Base-by-base conservation (phyloP, 2,329 filamentous ascomycete species). In the Fusarium phyllophilum region DNA sequence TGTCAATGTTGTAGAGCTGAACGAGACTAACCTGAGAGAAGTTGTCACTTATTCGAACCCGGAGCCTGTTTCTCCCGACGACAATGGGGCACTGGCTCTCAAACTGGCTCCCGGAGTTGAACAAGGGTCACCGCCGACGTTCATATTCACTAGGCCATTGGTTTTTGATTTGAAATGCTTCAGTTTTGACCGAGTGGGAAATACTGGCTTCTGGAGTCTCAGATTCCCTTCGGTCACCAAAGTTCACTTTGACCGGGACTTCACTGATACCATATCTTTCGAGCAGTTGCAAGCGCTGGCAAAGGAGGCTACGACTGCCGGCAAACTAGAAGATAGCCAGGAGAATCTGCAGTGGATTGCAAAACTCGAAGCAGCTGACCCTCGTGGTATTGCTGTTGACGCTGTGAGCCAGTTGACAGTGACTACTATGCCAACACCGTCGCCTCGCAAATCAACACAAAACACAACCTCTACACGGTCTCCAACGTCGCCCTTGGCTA, bases 111-210 rank as follows among this genome's bases (percentile, higher is more conserved):
- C 83, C 17, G 84, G 85, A 1, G 74, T 87, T 5, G 82, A 85
- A 58, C 80, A 81, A 42, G 81, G 83, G 49, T 78, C 84, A 77
- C 70, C 82, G 65, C 83, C 88, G 72, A 84, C 85, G 0, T 82
- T 86, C 4, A 81, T 91, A 2, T 97, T 97, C 80, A 88, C 86
- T 12, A 84, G 86, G 0, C 94, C 94, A 0, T 88, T 94, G 26
- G 90, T 97, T 0, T 93, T 95, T 63, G 95, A 97, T 75, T 85
- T 97, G 67, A 86, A 93, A 31, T 95, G 94, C 60, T 93, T 94
- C 70, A 91, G 92, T 1, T 97, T 95, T 75, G 92, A 94, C 68
- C 93, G 92, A 77, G 87, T 89, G 6, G 88, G 89, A 8, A 91
- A 92, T 77, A 90, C 89, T 20, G 86, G 87, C 3, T 95, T 93